Evolutionary conservation across 164 flowering plant species (phyloP).

Genomic region (Warburgia ugandensis): DNA sequence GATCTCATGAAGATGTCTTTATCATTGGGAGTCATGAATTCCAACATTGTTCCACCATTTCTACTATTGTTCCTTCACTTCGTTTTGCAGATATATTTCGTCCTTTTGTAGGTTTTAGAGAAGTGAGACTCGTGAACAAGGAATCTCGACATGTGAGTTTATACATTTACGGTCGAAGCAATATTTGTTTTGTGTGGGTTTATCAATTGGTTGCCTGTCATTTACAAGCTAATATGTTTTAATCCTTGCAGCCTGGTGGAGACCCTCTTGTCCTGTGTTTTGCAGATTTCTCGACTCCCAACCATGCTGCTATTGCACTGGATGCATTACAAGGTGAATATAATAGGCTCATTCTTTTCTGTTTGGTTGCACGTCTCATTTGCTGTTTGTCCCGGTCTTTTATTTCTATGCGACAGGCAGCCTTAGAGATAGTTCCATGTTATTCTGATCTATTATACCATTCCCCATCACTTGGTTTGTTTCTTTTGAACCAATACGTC

Average conservation of each 20-base stretch:
- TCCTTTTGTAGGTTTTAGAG: slow-evolving; percentile 90
- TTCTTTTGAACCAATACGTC: not conserved
- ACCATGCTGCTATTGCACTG: slow-evolving; percentile 82
- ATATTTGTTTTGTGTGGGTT: not conserved
- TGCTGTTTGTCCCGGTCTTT: slow-evolving; percentile 5
- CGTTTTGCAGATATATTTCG: slow-evolving; percentile 77
- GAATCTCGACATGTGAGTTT: slow-evolving; percentile 77
- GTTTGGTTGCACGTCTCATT: slow-evolving; percentile 4
- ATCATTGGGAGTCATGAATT: not conserved
- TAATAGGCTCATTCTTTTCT: slow-evolving; percentile 8
- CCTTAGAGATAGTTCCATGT: not conserved
- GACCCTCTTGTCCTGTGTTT: slow-evolving; percentile 81
- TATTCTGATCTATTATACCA: not conserved
- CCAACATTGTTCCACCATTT: not conserved
- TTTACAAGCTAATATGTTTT: too few relatives aligned
- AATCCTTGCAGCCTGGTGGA: slow-evolving; percentile 60
- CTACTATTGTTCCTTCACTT: slow-evolving; percentile 35
- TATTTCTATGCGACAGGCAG: slow-evolving; percentile 7
- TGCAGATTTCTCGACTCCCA: slow-evolving; percentile 78
- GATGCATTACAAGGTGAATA: slow-evolving; percentile 84
- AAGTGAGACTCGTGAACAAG: slow-evolving; percentile 87
- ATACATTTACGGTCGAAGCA: not conserved
- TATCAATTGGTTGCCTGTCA: not conserved
- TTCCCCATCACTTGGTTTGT: not conserved
- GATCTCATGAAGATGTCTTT: not conserved